phyloP scores from a whole-genome alignment of 768 basidiomycete genomes.

The Brasilioporus rufonigricans region DNA sequence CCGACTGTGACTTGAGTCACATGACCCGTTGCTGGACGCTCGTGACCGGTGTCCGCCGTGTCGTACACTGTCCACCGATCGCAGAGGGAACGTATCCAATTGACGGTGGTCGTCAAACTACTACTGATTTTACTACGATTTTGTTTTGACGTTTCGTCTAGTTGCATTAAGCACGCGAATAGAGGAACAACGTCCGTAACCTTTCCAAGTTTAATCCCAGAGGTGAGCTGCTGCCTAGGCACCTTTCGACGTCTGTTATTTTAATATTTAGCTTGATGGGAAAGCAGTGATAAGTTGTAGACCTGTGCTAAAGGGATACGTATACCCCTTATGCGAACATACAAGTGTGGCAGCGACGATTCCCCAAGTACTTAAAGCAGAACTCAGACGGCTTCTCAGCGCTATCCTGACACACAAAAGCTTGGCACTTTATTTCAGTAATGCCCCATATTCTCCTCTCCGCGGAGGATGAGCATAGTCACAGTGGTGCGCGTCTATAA shows the following conservation, averaged over 20 bases:
- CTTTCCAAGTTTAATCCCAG: neutral
- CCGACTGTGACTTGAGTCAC: neutral
- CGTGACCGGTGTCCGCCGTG: neutral
- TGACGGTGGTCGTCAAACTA: too few species aligned
- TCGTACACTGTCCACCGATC: too few species aligned
- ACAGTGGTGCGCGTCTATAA: neutral
- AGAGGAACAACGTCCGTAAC: neutral
- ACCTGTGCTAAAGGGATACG: neutral
- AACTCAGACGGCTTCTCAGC: neutral
- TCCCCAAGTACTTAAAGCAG: neutral
- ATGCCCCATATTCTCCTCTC: neutral
- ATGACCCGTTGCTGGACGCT: neutral
- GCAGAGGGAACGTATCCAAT: too few species aligned
- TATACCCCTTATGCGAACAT: neutral
- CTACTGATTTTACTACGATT: neutral
- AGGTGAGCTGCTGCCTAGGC: neutral
- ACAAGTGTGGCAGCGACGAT: neutral
- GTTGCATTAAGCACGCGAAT: neutral
- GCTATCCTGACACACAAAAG: conserved; percentile 6
- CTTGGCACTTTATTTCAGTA: conserved; percentile 1
- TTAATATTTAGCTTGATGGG: neutral
- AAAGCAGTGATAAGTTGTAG: neutral
- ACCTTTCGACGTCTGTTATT: neutral
- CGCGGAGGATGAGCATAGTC: neutral
- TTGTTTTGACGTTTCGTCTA: neutral